phyloP scores from a whole-genome alignment of 2,329 filamentous ascomycete species.

The Colletotrichum endophyticum region DNA sequence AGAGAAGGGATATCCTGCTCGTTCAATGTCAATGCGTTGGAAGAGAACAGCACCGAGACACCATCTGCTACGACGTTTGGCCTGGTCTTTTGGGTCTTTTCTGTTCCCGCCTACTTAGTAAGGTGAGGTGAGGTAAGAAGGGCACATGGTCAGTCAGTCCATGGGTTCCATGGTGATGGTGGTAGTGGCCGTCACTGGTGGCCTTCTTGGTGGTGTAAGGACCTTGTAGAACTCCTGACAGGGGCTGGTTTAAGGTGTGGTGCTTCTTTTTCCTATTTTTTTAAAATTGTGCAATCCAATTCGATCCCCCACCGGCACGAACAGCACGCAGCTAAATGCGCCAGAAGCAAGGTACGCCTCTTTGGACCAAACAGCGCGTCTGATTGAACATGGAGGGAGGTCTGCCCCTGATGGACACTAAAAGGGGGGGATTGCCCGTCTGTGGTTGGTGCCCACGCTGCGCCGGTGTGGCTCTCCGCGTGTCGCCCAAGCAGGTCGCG shows the following conservation, averaged over 20 bases:
- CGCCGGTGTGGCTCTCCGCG: neutral
- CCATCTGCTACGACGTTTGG: constrained; percentile 36
- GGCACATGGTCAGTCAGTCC: neutral
- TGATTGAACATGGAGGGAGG: constrained; percentile 10
- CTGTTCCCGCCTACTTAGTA: neutral
- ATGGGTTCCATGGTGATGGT: neutral
- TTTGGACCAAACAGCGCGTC: constrained; percentile 7
- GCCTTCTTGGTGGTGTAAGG: neutral
- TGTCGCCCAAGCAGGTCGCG: neutral
- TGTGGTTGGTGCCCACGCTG: neutral
- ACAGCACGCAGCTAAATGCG: neutral
- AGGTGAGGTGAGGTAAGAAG: neutral
- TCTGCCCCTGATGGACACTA: constrained; percentile 1
- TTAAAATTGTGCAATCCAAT: constrained; percentile 18
- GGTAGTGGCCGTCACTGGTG: neutral
- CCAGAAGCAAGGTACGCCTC: constrained; percentile 10
- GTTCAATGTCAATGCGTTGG: constrained; percentile 18
- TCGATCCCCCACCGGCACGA: constrained; percentile 3
- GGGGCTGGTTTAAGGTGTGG: neutral
- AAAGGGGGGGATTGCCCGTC: neutral
- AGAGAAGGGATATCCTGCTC: constrained; percentile 11
- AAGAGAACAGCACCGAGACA: constrained; percentile 38
- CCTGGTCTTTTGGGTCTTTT: neutral
- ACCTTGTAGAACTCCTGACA: constrained; percentile 11
- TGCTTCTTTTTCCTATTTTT: constrained; percentile 10